Conservation (phyloP, 768 basidiomycete species). For the Lactifluus rugatus region DNA sequence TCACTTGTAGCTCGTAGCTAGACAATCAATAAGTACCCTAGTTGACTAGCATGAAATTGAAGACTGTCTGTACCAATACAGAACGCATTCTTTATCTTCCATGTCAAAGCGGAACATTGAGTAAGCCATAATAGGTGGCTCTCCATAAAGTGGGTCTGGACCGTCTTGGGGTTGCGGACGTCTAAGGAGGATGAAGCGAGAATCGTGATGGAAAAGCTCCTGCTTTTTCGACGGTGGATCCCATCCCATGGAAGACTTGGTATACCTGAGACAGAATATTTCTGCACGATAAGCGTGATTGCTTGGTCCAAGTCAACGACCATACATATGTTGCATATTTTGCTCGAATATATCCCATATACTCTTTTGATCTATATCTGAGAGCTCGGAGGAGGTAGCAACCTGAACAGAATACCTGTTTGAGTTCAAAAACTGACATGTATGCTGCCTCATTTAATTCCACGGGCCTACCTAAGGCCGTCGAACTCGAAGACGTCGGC, state of each 20-base stretch:
- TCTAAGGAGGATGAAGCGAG: slow-evolving; percentile 49
- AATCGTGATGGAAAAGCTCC: slow-evolving; percentile 51
- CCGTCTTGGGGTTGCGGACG: not conserved
- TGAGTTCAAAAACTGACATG: not conserved
- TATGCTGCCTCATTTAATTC: not conserved
- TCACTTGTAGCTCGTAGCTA: slow-evolving; percentile 75
- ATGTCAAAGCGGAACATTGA: slow-evolving; percentile 66
- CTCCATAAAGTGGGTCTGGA: slow-evolving; percentile 16
- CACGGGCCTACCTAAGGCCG: not conserved
- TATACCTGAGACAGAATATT: slow-evolving; percentile 35
- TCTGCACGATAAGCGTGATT: slow-evolving; percentile 23
- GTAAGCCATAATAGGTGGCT: slow-evolving; percentile 29
- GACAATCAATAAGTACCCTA: not conserved
- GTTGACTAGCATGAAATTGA: not conserved
- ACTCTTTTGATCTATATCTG: not conserved
- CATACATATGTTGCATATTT: slow-evolving; percentile 16
- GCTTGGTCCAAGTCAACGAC: not conserved
- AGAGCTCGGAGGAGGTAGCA: slow-evolving; percentile 2
- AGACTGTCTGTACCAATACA: slow-evolving; percentile 55
- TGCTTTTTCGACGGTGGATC: slow-evolving; percentile 41
- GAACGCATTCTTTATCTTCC: slow-evolving; percentile 47
- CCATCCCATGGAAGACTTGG: slow-evolving; percentile 56
- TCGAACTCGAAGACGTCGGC: not conserved
- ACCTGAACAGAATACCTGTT: slow-evolving; percentile 11
- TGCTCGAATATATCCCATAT: slow-evolving; percentile 16